Conservation (phyloP, 495 filamentous ascomycete species). For the Copromyces sp. region DNA sequence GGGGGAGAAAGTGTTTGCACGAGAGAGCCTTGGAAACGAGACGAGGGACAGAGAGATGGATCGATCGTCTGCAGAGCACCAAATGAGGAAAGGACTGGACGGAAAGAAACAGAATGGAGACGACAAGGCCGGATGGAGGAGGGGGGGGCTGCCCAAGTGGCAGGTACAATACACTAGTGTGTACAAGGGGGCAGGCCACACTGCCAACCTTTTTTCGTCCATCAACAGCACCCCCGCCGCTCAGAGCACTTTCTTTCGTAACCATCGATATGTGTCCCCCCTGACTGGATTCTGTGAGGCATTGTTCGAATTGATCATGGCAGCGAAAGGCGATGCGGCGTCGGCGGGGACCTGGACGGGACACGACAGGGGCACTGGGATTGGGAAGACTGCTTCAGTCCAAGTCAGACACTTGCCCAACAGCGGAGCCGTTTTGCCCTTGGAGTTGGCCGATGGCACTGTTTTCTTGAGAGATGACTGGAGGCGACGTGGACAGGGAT, state of each 20-base stretch:
- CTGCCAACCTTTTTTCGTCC: background rate
- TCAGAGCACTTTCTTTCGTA: background rate
- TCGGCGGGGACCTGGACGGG: background rate
- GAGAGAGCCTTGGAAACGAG: background rate
- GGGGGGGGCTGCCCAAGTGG: slow-evolving; percentile 2
- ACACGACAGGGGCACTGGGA: background rate
- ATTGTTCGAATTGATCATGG: background rate
- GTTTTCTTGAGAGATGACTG: background rate
- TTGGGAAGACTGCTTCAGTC: background rate
- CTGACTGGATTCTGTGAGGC: background rate
- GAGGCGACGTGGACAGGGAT: background rate
- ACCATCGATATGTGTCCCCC: background rate
- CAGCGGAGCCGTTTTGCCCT: background rate
- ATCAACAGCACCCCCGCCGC: background rate
- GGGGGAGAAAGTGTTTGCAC: slow-evolving; percentile 7
- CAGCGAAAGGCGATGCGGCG: background rate
- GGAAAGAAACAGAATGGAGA: slow-evolving; percentile 6
- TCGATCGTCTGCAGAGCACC: background rate
- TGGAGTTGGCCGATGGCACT: background rate
- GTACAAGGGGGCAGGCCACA: background rate
- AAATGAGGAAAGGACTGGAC: background rate
- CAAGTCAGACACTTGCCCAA: background rate
- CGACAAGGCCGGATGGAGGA: slow-evolving; percentile 2
- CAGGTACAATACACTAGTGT: slow-evolving; percentile 4
- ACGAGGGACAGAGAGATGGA: background rate